Conservation (phyloP, 768 basidiomycete genomes). For the Trichaptum fuscoviolaceum region DNA sequence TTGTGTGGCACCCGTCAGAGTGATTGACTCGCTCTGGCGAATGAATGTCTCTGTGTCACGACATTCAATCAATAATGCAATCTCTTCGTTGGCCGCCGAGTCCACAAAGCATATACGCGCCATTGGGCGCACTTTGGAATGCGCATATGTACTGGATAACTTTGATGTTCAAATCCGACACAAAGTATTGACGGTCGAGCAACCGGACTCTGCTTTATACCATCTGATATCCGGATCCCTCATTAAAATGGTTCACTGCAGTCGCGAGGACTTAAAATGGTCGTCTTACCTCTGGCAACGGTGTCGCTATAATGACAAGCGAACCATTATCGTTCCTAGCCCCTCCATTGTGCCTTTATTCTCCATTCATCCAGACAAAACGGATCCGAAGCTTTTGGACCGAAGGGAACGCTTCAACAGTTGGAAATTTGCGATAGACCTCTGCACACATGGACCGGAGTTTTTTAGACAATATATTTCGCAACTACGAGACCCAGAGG, state of each 20-base stretch:
- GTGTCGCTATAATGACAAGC: constrained; percentile 20
- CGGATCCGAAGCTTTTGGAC: not conserved
- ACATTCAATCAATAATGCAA: constrained; percentile 9
- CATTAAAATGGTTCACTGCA: constrained; percentile 18
- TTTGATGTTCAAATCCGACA: constrained; percentile 34
- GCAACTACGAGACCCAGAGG: constrained; percentile 12
- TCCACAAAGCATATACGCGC: constrained; percentile 13
- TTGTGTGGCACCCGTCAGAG: no score
- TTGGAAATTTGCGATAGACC: constrained; percentile 23
- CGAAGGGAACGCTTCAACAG: constrained; percentile 9
- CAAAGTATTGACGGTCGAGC: constrained; percentile 26
- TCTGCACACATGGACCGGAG: constrained; percentile 22
- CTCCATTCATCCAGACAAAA: constrained; percentile 3
- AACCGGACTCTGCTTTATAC: constrained; percentile 18
- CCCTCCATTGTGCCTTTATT: not conserved
- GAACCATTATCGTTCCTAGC: not conserved
- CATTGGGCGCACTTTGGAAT: constrained; percentile 23
- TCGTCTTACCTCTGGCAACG: constrained; percentile 29
- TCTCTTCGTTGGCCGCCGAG: constrained; percentile 23
- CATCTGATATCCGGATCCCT: constrained; percentile 31
- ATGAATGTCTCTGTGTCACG: no score
- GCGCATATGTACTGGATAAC: constrained; percentile 36
- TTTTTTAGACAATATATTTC: constrained; percentile 9
- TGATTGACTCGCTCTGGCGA: no score
- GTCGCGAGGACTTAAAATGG: constrained; percentile 26